Evolutionary conservation across 352 stramenopile species (phyloP).

Genomic region (Phytophthora cryptogea): DNA sequence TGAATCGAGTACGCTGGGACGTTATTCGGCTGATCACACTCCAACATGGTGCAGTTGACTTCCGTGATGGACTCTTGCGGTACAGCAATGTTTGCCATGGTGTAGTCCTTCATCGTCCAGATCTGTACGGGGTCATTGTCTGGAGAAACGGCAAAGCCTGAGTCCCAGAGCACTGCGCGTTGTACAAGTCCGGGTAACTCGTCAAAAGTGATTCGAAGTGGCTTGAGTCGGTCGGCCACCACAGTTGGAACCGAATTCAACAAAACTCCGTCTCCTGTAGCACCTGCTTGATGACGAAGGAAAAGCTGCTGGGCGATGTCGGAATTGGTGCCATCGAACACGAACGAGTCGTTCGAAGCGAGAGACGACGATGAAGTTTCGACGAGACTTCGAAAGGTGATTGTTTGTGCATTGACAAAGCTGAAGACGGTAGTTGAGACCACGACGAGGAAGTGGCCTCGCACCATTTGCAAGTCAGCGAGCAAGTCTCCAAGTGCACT

Average conservation of each 20-base stretch:
- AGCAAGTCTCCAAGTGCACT: neutral
- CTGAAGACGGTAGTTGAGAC: slow-evolving; percentile 2
- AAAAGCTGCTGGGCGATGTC: slow-evolving; percentile 44
- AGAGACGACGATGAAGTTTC: slow-evolving; percentile 8
- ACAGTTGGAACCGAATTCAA: slow-evolving; percentile 25
- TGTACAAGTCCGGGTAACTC: slow-evolving; percentile 38
- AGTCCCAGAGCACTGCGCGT: slow-evolving; percentile 43
- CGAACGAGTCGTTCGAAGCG: slow-evolving; percentile 19
- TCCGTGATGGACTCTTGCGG: slow-evolving; percentile 12
- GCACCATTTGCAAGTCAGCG: slow-evolving; percentile 15
- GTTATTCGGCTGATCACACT: slow-evolving; percentile 32
- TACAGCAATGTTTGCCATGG: slow-evolving; percentile 36
- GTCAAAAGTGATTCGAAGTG: slow-evolving; percentile 16
- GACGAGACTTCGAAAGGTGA: slow-evolving; percentile 25
- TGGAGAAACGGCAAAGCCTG: slow-evolving; percentile 32
- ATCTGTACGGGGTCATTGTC: slow-evolving; percentile 25
- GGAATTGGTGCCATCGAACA: slow-evolving; percentile 43
- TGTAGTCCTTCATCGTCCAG: slow-evolving; percentile 24
- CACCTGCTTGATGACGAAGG: slow-evolving; percentile 24
- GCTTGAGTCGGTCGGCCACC: slow-evolving; percentile 16
- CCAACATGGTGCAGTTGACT: slow-evolving; percentile 26
- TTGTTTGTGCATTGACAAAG: slow-evolving; percentile 20
- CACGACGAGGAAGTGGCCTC: slow-evolving; percentile 3
- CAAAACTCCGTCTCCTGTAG: slow-evolving; percentile 1
- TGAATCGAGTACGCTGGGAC: slow-evolving; percentile 16